These are phyloP conservation scores for Leccinum boreale DNA, from an alignment of 768 basidiomycete species.

Conservation along the genomic window DNA sequence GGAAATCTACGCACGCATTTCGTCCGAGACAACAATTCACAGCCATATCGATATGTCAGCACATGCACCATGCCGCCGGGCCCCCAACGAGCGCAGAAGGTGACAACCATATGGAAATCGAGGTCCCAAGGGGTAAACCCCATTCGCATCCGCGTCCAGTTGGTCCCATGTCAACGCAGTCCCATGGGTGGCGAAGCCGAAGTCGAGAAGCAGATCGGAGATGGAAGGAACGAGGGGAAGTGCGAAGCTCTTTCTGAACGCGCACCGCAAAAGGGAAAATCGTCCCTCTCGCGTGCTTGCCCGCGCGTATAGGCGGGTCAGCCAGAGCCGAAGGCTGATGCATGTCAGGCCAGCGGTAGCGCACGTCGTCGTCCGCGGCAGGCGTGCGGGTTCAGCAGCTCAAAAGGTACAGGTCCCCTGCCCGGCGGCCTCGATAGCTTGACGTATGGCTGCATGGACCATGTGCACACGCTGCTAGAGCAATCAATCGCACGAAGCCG, in stretches of 20 bases:
- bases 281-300: conserved; percentile 4
- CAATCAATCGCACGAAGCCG: conserved; percentile 28
- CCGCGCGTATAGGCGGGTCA: not conserved
- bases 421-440: not conserved
- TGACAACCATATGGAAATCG: not conserved
- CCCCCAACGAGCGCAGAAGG: not conserved
- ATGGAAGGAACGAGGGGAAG: conserved; percentile 15
- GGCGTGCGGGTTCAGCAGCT: not conserved
- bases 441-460: not conserved
- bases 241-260: conserved; percentile 11
- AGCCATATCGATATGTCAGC: not conserved
- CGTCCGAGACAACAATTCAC: not conserved
- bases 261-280: conserved; percentile 12
- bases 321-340: not conserved
- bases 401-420: not conserved
- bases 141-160: conserved; percentile 6
- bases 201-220: conserved; percentile 25
- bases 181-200: conserved; percentile 12
- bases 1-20: not conserved
- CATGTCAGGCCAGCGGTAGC: not conserved
- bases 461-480: conserved; percentile 9
- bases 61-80: conserved; percentile 5
- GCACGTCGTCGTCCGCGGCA: not conserved
- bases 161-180: conserved; percentile 15
- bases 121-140: not conserved